Conservation (phyloP, 148 eudicot genomes). For the Cornus kousa region DNA sequence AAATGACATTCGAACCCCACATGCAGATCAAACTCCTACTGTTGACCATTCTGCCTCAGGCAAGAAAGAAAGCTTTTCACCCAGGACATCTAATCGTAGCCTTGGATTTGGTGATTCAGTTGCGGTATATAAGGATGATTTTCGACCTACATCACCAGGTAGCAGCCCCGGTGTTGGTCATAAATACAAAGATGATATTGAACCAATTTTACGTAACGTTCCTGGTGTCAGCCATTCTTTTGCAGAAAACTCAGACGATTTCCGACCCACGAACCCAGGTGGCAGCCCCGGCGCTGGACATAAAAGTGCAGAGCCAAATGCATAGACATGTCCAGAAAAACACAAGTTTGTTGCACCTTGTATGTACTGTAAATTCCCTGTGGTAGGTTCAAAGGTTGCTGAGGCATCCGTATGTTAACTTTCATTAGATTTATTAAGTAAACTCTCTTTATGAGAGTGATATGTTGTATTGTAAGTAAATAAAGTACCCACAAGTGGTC, state of each 20-base stretch:
- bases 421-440: background rate
- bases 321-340: conserved; percentile 12
- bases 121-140: conserved; percentile 13
- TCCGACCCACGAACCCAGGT: conserved; percentile 35
- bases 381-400: background rate
- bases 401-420: background rate
- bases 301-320: conserved; percentile 21
- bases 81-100: background rate
- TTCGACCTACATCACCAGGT: conserved; percentile 49
- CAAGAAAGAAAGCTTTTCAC: conserved; percentile 4
- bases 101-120: conserved; percentile 11
- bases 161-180: conserved; percentile 65
- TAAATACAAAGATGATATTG: conserved; percentile 17
- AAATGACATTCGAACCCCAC: background rate
- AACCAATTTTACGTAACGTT: conserved; percentile 45
- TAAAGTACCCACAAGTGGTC: background rate
- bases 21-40: background rate
- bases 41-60: background rate
- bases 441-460: background rate
- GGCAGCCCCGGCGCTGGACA: conserved; percentile 53
- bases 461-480: background rate
- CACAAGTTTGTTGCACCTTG: background rate
- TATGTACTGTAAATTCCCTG: background rate
- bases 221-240: conserved; percentile 44
- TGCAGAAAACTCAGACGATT: background rate